phyloP scores from a whole-genome alignment of 2,329 filamentous ascomycete genomes.

The Aspergillus sp. region DNA sequence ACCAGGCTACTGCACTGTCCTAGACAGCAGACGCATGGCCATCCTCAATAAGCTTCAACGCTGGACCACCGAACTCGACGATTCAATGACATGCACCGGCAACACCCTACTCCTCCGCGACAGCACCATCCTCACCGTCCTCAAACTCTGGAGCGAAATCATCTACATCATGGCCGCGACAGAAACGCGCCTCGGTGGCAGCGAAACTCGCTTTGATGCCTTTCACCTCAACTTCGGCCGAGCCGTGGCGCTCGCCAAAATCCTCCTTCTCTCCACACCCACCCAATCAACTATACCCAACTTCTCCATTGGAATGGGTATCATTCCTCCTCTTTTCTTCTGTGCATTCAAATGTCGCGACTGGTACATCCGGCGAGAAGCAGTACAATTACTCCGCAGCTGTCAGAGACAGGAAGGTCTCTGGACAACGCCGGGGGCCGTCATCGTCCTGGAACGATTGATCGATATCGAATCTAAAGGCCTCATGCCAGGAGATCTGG shows the following conservation, averaged over 20 bases:
- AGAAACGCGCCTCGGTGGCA: not conserved
- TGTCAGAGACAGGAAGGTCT: conserved; percentile 1
- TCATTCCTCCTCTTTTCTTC: conserved; percentile 38
- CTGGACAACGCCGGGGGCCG: not conserved
- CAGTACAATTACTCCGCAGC: not conserved
- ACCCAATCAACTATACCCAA: conserved; percentile 1
- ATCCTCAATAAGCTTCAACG: not conserved
- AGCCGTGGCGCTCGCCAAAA: not conserved
- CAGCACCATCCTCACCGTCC: not conserved
- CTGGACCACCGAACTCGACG: not conserved
- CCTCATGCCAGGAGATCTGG: not conserved
- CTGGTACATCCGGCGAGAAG: conserved; percentile 17
- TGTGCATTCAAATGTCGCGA: conserved; percentile 37
- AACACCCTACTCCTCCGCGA: not conserved
- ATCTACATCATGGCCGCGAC: conserved; percentile 3
- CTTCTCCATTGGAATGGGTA: conserved; percentile 29
- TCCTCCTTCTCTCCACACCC: not conserved
- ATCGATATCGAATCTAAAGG: not conserved
- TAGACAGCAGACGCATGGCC: not conserved
- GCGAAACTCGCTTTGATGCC: not conserved
- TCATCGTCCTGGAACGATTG: not conserved
- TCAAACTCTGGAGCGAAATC: not conserved
- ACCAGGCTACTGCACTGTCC: not conserved
- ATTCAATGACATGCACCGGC: not conserved
- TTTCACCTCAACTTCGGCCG: not conserved